phyloP scores from a whole-genome alignment of 140 eudicot species.

The Stevia rebaudiana region DNA sequence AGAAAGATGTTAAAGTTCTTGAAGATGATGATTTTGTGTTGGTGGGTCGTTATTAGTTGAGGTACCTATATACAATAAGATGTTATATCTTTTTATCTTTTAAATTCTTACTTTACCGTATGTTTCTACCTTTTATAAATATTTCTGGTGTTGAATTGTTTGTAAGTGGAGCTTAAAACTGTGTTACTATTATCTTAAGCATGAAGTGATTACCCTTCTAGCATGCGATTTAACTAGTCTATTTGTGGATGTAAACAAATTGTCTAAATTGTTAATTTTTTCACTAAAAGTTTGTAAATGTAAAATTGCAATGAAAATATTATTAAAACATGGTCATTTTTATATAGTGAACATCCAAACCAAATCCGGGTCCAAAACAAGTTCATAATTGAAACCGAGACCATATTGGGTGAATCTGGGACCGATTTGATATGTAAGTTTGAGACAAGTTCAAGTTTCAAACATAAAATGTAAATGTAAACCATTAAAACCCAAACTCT shows the following conservation, averaged over 20 bases:
- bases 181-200: not conserved
- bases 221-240: not conserved
- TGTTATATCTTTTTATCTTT: no score
- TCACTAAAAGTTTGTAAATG: not conserved
- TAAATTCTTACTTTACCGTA: no score
- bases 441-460: no score
- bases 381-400: no score
- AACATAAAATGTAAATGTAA: no score
- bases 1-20: constrained; percentile 63
- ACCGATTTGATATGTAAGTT: no score
- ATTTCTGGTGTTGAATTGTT: not conserved
- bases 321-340: no score
- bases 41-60: constrained; percentile 60
- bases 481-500: no score
- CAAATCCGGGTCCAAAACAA: no score
- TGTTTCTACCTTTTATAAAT: constrained; percentile 5
- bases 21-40: constrained; percentile 61
- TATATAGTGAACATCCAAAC: no score
- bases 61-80: no score
- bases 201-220: not conserved
- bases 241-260: not conserved
- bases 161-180: not conserved
- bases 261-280: not conserved
- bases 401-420: no score
- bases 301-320: not conserved